Evolutionary conservation across 2,329 filamentous ascomycete species (phyloP).

Genomic region (Neonectria magnoliae): DNA sequence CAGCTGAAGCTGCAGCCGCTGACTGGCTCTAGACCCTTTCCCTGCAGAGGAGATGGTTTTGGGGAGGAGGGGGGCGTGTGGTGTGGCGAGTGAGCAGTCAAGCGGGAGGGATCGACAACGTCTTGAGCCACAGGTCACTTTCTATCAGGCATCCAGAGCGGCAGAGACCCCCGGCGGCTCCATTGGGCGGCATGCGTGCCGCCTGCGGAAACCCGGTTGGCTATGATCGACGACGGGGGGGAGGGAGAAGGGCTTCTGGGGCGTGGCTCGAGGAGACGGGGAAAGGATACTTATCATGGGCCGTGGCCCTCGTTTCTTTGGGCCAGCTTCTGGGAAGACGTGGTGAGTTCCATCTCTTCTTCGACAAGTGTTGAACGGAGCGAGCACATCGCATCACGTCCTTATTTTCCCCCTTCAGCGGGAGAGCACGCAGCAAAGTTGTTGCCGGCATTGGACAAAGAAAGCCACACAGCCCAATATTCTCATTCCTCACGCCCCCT

Average conservation of each 20-base stretch:
- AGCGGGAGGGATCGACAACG: conserved; percentile 35
- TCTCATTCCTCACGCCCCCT: conserved; percentile 5
- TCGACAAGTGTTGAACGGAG: neutral
- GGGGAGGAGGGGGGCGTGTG: conserved; percentile 38
- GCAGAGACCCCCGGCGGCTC: conserved; percentile 13
- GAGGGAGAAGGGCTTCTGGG: neutral
- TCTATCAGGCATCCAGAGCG: conserved; percentile 28
- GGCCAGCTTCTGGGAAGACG: neutral
- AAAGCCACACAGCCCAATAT: neutral
- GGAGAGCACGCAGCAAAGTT: neutral
- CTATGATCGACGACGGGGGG: neutral
- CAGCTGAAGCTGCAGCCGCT: conserved; percentile 3
- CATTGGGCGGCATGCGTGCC: conserved; percentile 24
- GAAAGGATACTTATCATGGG: neutral
- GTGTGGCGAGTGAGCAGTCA: conserved; percentile 14
- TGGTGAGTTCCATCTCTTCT: neutral
- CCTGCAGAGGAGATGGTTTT: conserved; percentile 9
- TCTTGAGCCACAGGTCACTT: conserved; percentile 43
- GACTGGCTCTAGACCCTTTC: conserved; percentile 28
- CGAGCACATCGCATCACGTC: too few relatives aligned
- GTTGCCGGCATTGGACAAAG: neutral
- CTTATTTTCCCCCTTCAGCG: neutral
- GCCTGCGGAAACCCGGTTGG: neutral
- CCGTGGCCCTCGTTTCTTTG: neutral
- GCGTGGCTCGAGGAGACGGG: neutral